Conservation (phyloP, 768 basidiomycete species). For the Pleurotus cornucopiae region DNA sequence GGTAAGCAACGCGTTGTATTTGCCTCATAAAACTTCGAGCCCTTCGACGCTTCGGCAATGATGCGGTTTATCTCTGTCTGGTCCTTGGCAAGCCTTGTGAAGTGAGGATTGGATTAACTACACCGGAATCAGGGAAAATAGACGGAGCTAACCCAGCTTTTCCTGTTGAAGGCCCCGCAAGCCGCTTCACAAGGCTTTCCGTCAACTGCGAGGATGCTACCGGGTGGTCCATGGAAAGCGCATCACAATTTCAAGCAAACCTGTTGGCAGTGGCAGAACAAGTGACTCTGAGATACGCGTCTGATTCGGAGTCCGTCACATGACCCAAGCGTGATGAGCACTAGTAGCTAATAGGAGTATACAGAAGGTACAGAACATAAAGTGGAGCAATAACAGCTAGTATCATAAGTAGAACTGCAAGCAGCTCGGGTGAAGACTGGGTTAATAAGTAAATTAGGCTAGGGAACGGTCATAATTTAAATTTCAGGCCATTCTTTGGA, state of each 20-base stretch:
- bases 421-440: not conserved
- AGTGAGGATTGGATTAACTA: not conserved
- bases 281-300: too few species aligned
- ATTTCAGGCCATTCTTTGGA: conserved; percentile 13
- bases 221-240: too few species aligned
- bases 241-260: too few species aligned
- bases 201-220: conserved; percentile 50
- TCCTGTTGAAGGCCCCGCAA: conserved; percentile 84
- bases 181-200: conserved; percentile 67
- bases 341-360: too few species aligned
- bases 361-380: too few species aligned
- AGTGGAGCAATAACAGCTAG: not conserved
- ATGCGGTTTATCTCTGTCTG: conserved; percentile 83
- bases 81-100: conserved; percentile 60
- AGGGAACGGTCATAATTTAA: not conserved
- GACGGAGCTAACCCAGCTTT: conserved; percentile 72
- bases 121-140: not conserved
- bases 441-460: too few species aligned
- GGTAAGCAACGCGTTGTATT: conserved; percentile 10
- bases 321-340: too few species aligned
- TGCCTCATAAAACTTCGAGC: conserved; percentile 89
- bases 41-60: conserved; percentile 88
- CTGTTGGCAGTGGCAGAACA: too few species aligned
- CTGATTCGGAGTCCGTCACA: too few species aligned
- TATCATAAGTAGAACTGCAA: not conserved